Base-by-base conservation (phyloP, 2,329 filamentous ascomycete species). In the Claviceps humidiphila region DNA sequence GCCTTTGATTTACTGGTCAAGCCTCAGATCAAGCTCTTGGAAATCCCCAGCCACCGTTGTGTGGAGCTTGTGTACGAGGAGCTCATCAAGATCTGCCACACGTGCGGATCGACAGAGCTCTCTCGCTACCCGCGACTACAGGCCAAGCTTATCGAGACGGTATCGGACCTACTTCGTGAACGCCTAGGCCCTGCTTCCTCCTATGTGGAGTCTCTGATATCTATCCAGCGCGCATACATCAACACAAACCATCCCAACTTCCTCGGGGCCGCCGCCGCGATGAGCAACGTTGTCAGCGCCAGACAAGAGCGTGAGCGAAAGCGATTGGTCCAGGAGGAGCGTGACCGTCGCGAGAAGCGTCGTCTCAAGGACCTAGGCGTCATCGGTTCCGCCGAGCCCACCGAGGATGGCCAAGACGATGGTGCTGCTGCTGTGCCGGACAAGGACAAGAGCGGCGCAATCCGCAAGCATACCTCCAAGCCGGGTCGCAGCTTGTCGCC, bases 181-280 rank as follows among this genome's bases (percentile, higher is more conserved):
- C 81, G 91, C 55, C 76, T 98, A 5, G 93, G 93, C 2, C 93
- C 93, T 11, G 83, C 87, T 53, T 95, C 91, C 2, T 78, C 72
- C 50, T 98, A 98, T 60, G 93, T 98, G 44, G 93, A 96, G 68
- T 97, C 91, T 42, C 76, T 98, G 56, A 98, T 98, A 58, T 86
- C 93, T 26, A 98, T 98, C 55, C 93, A 98, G 70, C 81, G 93
- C 59, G 93, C 93, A 20, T 98, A 98, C 70, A 97, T 98, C 72
- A 98, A 98, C 73, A 98, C 93, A 43, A 98, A 98, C 64, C 93
- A 98, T 66, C 93, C 93, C 48, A 98, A 98, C 69, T 98, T 98
- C 73, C 80, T 97, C 16, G 93, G 93, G 45, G 93, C 93, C 16
- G 91, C 93, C 22, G 91, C 90, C 39, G 93, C 93, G 56, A 98